Evolutionary conservation across 495 filamentous ascomycete species (phyloP), one percentile per base, ranked within the genome.

Genomic region (Aspergillus indologenus): DNA sequence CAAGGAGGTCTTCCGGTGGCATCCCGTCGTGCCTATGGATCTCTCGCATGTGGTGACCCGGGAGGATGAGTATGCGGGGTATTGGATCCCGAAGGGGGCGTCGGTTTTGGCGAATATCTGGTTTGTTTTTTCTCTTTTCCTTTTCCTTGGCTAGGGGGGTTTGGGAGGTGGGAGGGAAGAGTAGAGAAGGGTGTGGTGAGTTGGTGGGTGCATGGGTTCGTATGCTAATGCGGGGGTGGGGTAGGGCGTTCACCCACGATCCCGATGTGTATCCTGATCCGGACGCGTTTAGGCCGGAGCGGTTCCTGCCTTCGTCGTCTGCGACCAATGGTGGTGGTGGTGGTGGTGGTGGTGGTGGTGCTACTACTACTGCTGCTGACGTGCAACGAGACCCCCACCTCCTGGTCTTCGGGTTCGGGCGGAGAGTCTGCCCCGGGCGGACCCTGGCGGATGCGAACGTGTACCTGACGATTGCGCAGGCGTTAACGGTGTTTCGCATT

Each of bases 31-130:
- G 0, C 75, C 83, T 0, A 70, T 77, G 57, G 71, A 68, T 1
- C 68, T 88, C 22, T 82, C 86, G 0, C 86, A 90, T 62, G 71
- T 71, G 4, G 72, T 78, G 2, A 68, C 74, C 6, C 67, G 79
- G n/a, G 84, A 85, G 50, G 82, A 86, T 60, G 67, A 73, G 12
- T 80, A 76, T 45, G 59, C 75, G 1, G 83, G 80, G 12, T 82
- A 76, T 61, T 67, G 72, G 6, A 82, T 85, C 47, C 82, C 84
- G 9, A 79, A 77, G 58, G 70, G 73, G 21, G 68, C 82, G 5
- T 68, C 68, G 3, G 61, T 84, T 0, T 53, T 83, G 22, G 65
- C 74, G 15, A 81, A 81, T 49, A 74, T 78, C 48, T 83, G 80
- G 79, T 75, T 1, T 8, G 55, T 59, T 21, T 20, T 22, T 44